phyloP scores from a whole-genome alignment of 2,329 filamentous ascomycete genomes.

The Colletotrichum higginsianum region DNA sequence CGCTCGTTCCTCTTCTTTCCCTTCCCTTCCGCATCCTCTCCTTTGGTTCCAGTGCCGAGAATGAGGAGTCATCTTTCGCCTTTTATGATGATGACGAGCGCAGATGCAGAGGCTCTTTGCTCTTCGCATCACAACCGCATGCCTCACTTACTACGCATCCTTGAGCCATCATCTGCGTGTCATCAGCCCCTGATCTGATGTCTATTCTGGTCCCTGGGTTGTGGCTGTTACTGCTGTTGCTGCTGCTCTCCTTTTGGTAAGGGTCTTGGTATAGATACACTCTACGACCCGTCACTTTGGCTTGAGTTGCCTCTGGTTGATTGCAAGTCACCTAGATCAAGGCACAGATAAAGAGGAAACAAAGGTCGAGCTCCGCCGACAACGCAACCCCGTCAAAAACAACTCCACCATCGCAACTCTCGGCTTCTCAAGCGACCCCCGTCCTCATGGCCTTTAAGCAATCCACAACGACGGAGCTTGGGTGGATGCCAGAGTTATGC shows the following conservation, averaged over 20 bases:
- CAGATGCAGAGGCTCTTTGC: not conserved
- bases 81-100: not conserved
- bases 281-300: not conserved
- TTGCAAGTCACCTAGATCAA: not conserved
- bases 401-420: not conserved
- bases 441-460: slow-evolving; percentile 18
- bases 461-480: slow-evolving; percentile 27
- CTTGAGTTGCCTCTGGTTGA: not conserved
- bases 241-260: slow-evolving; percentile 5
- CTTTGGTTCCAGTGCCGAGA: not conserved
- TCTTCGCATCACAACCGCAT: not conserved
- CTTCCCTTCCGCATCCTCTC: not conserved
- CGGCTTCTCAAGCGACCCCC: not conserved
- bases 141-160: not conserved
- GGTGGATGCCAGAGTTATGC: slow-evolving; percentile 9
- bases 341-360: not conserved
- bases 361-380: not conserved
- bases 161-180: not conserved
- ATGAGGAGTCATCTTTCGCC: not conserved
- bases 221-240: not conserved
- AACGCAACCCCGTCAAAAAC: slow-evolving; percentile 5
- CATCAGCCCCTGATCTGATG: slow-evolving; percentile 5
- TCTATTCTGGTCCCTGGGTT: not conserved
- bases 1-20: not conserved
- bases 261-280: not conserved